Percentiles rank a stretch among this genome's conserved stretches.
Conservation (phyloP, 805 yeast genomes). For the Schizosaccharomyces lindneri region DNA sequence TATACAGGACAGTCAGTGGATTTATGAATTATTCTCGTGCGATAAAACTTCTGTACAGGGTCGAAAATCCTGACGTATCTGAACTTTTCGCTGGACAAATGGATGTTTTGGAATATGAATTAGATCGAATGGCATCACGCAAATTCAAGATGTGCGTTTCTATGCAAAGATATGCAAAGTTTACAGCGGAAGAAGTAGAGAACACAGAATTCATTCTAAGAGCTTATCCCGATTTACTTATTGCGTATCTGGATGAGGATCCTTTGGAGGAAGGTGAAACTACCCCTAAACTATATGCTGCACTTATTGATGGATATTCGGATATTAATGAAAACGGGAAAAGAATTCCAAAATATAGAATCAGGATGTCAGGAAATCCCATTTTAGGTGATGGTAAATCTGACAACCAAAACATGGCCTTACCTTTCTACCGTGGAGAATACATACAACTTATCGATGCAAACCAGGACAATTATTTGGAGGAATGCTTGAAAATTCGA, state of each 20-base stretch:
- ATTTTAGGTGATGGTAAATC: slow-evolving; percentile 91
- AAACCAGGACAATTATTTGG: slow-evolving; percentile 83
- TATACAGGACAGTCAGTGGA: slow-evolving; percentile 91
- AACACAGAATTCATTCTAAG: slow-evolving; percentile 43
- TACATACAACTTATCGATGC: slow-evolving; percentile 89
- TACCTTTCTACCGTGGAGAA: slow-evolving; percentile 78
- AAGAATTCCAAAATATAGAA: slow-evolving; percentile 34
- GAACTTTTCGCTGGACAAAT: slow-evolving; percentile 98
- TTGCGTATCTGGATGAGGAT: slow-evolving; percentile 87
- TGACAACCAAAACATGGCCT: slow-evolving; percentile 76
- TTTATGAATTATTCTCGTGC: slow-evolving; percentile 97
- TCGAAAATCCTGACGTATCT: slow-evolving; percentile 82
- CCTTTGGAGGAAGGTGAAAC: slow-evolving; percentile 25
- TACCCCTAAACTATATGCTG: slow-evolving; percentile 33
- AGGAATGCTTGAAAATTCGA: slow-evolving; percentile 77
- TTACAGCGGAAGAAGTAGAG: slow-evolving; percentile 36
- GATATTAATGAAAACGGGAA: slow-evolving; percentile 30
- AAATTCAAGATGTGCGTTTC: slow-evolving; percentile 64
- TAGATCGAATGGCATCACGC: slow-evolving; percentile 56
- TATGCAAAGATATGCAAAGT: slow-evolving; percentile 60
- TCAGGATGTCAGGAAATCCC: slow-evolving; percentile 79
- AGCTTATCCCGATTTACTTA: slow-evolving; percentile 46
- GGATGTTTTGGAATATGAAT: slow-evolving; percentile 82
- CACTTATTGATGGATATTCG: slow-evolving; percentile 39
- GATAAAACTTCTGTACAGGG: slow-evolving; percentile 72